phyloP scores from a whole-genome alignment of 805 yeast genomes.

The Saccharomycopsis guyanensis region DNA sequence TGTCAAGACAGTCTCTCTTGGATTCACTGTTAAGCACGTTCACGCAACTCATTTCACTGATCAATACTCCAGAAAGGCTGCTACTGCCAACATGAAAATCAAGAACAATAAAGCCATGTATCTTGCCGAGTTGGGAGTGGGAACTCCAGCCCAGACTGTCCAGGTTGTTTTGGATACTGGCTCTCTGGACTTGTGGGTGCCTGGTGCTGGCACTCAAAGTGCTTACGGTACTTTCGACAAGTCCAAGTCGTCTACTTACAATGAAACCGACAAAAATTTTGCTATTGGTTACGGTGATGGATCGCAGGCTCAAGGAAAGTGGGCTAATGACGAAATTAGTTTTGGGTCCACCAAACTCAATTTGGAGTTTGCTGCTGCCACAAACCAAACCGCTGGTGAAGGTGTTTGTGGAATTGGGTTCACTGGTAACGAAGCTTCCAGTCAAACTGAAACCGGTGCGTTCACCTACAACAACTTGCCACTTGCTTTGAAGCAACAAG shows the following conservation, averaged over 20 bases:
- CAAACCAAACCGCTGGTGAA: slow-evolving; percentile 14
- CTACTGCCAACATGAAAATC: too few relatives aligned
- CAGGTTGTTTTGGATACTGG: slow-evolving; percentile 64
- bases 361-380: slow-evolving; percentile 14
- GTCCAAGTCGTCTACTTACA: not conserved
- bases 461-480: slow-evolving; percentile 65
- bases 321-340: slow-evolving; percentile 12
- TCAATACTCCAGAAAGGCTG: too few relatives aligned
- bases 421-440: slow-evolving; percentile 49
- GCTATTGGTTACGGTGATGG: slow-evolving; percentile 12
- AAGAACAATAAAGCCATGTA: slow-evolving; percentile 38
- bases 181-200: slow-evolving; percentile 66
- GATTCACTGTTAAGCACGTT: too few relatives aligned
- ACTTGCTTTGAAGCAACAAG: slow-evolving; percentile 45
- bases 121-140: slow-evolving; percentile 39
- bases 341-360: slow-evolving; percentile 6
- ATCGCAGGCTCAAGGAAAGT: slow-evolving; percentile 11
- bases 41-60: too few relatives aligned
- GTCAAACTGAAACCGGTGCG: slow-evolving; percentile 27
- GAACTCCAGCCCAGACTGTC: slow-evolving; percentile 48
- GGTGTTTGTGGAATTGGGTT: slow-evolving; percentile 76
- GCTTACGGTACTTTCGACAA: not conserved
- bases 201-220: slow-evolving; percentile 2
- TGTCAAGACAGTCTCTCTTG: too few relatives aligned
- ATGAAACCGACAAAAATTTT: not conserved